Base-by-base conservation (phyloP, 331 rosid genomes). In the Prunus yedoensis region DNA sequence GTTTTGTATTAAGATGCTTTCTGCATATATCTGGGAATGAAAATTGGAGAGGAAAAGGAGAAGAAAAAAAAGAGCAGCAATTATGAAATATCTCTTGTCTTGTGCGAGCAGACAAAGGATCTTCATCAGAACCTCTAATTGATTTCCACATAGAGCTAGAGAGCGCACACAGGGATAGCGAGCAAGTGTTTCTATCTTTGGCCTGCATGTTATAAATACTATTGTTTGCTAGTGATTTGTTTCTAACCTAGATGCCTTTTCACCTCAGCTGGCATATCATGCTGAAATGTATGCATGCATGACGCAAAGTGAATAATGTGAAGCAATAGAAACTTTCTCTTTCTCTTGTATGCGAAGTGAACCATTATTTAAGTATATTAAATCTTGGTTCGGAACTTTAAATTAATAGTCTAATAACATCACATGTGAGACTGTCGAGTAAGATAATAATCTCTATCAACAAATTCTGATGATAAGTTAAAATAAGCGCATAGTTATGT, bases 141-240 rank as follows among this genome's bases (percentile, higher is more conserved):
- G 68, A 69, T 61, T 74, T 57, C 74, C 64, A 73, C 69, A 54
- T 41, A 4, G 56, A 58, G 68, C 17, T 17, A 8, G 77, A 18
- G 53, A 17, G 30, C 23, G 67, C 38, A 30, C 15, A 21, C 56
- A 73, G 58, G 45, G 68, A 12, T 59, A 43, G 68, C 53, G 10
- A 58, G 46, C 45, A 25, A 45, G 57, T 23, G 77, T 59, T 63
- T 59, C 64, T 58, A 59, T 49, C 30, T 59, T 51, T 61, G 17
- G 61, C 61, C 75, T 60, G 66, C 35, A 8, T 43, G 53, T 82
- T 78, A 38, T 38, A 32, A 69, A 75, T 70, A 51, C 56, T 18
- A 41, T 75, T 80, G 84, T 80, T 75, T 71, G 53, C 18, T 80
- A 80, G 84, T 63, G 35, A 54, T 70, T 80, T 80, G 84, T 80